These are phyloP conservation scores for Trypanosoma mega DNA, from an alignment of 208 protist species.

Conservation along the genomic window DNA sequence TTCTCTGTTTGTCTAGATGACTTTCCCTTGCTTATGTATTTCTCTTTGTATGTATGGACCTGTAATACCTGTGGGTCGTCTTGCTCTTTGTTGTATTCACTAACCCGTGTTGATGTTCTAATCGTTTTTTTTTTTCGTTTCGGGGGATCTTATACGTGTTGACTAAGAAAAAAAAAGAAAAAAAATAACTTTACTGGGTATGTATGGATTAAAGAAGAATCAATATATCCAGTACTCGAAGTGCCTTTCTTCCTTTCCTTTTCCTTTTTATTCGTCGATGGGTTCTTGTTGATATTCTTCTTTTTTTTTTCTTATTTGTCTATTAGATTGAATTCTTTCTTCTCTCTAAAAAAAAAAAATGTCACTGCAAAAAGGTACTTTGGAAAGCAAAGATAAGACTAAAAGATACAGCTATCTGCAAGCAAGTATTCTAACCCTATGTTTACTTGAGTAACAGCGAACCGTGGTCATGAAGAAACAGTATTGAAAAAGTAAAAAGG, in stretches of 20 bases:
- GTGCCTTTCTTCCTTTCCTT: neutral
- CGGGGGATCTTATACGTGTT: too few species aligned
- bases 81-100: too few species aligned
- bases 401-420: neutral
- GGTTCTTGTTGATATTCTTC: neutral
- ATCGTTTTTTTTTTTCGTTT: too few species aligned
- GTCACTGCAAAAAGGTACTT: too few species aligned
- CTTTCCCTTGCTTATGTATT: neutral
- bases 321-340: neutral
- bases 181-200: neutral
- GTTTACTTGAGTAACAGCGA: too few species aligned
- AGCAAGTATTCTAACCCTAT: too few species aligned
- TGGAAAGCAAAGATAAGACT: neutral
- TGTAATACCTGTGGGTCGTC: too few species aligned
- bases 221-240: too few species aligned
- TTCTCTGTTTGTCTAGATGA: neutral
- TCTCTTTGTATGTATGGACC: neutral
- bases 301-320: neutral
- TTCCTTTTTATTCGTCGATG: neutral
- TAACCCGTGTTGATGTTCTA: too few species aligned
- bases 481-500: conserved; percentile 12
- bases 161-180: conserved; percentile 2
- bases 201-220: too few species aligned
- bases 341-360: too few species aligned
- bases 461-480: too few species aligned